Base-by-base conservation (phyloP, 495 filamentous ascomycete genomes). In the Aspergillus leporis region DNA sequence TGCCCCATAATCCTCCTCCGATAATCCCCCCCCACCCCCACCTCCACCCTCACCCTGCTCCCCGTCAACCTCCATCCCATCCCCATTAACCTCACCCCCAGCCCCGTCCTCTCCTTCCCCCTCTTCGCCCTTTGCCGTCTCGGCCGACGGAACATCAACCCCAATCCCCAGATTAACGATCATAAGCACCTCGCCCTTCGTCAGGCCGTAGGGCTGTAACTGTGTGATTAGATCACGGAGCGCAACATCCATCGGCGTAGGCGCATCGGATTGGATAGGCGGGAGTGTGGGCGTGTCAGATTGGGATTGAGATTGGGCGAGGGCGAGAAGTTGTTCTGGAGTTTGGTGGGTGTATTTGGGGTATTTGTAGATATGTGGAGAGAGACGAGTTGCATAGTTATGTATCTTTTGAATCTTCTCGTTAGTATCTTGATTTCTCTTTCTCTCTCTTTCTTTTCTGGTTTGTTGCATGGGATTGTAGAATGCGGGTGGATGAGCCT, bases 131-230 rank as follows among this genome's bases (percentile, higher is more conserved):
- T 55, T 58, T 12, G 56, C 50, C 49, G 31, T 21, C 45, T 25
- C 46, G 23, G 18, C 59, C 13, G 58, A 21, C 6, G 56, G 45
- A 1, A 40, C 3, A 12, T 52, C 48, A 5, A 77, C 2, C 4
- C 77, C 77, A n/a, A 80, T 58, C 0, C 77, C 77, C 43, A 87
- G 64, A 62, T 89, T 88, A 5, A 87, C 60, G 36, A 88, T 83
- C 83, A 85, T 87, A 7, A 89, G 65, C 12, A 86, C 70, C 68
- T 89, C 86, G 0, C 79, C 78, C 70, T 89, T 88, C 22, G 80
- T 83, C 38, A 87, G 66, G n/a, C 74, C 71, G 56, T 74, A 85
- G 0, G 78, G 75, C 48, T 74, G 68, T 10, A 85, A 59, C 14
- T 64, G 56, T 2, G 64, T 61, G 7, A 84, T 64, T 5, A 86